Evolutionary conservation across 2,329 filamentous ascomycete genomes (phyloP), one percentile per base, ranked within the genome.

Genomic region (Stachybotrys chlorohalonatus): DNA sequence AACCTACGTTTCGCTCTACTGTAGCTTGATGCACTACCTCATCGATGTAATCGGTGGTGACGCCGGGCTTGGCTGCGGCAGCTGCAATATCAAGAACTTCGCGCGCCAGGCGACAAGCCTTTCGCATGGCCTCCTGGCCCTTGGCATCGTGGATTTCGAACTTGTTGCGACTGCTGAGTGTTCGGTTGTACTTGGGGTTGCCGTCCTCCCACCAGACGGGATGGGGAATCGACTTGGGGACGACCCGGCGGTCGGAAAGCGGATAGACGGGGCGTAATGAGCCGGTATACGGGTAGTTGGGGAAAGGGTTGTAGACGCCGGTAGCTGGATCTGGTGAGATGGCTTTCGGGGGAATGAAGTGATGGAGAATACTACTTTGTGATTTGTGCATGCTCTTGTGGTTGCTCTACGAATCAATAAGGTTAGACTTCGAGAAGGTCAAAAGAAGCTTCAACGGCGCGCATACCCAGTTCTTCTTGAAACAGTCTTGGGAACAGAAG

Each of bases 401-500:
- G 58, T 86, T 83, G 70, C 75, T 77, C 92, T 96, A 65, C 53
- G 16, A 49, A 36, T 6, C 45, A n/a, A 32, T 30, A 17, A 42
- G 49, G 54, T 62, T 51, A 62, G 54, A 24, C 53, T 16, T 11
- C 11, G 39, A 42, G 5, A 42, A 13, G 36, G 2, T 42, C 36
- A 3, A 5, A 5, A 9, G 13, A 9, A 13, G 8, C 13, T 13
- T 9, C 36, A 42, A 42, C 8, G 13, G 36, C 24, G 36, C 36
- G 63, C 83, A 64, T 84, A 97, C 94, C 94, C 94, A 99, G 78
- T 91, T 99, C 72, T 85, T 87, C 80, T 96, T 97, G 76, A 99
- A 99, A 78, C 94, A 99, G 64, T 97, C 94, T 72, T 99, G 94
- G 31, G 91, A 91, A 77, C 94, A 99, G 76, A 97, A 99, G 74